A percentile compares a stretch with the other conserved stretches of the same genome.
Evolutionary conservation across 371 early-diverging fungal genomes (phyloP).

Genomic region (Amoeboaphelidium occidentale): DNA sequence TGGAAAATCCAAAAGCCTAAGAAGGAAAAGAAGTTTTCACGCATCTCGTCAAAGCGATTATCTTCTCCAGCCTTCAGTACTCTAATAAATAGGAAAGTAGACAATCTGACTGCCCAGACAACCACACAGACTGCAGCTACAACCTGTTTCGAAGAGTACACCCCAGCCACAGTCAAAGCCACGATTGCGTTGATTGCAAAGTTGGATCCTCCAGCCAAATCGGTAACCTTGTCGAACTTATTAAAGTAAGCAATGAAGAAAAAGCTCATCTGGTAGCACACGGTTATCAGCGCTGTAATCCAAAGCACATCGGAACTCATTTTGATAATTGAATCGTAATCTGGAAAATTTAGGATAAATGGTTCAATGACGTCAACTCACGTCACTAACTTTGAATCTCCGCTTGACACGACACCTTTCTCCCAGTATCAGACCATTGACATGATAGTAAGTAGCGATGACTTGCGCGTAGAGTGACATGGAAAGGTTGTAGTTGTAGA

Average conservation of each 20-base stretch:
- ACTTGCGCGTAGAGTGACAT: too few relatives aligned
- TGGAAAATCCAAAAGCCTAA: slow-evolving; percentile 1
- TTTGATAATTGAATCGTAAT: too few relatives aligned
- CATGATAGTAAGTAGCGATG: too few relatives aligned
- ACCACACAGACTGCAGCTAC: background rate
- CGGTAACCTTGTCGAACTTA: background rate
- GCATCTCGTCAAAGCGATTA: background rate
- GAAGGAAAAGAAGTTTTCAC: background rate
- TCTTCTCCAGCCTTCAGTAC: background rate
- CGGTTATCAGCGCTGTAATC: background rate
- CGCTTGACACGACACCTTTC: too few relatives aligned
- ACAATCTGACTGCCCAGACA: slow-evolving; percentile 2
- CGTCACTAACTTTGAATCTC: too few relatives aligned
- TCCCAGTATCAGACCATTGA: too few relatives aligned
- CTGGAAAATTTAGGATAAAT: too few relatives aligned
- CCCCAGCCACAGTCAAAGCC: background rate
- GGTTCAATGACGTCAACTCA: too few relatives aligned
- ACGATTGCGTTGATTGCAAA: background rate
- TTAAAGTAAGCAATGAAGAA: background rate
- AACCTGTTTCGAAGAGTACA: background rate
- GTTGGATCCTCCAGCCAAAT: background rate
- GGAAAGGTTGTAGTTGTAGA: too few relatives aligned
- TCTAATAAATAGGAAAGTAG: background rate
- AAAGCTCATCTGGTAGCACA: background rate
- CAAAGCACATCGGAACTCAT: too few relatives aligned